phyloP scores from a whole-genome alignment of 768 basidiomycete genomes.

The Tricholoma sp. region DNA sequence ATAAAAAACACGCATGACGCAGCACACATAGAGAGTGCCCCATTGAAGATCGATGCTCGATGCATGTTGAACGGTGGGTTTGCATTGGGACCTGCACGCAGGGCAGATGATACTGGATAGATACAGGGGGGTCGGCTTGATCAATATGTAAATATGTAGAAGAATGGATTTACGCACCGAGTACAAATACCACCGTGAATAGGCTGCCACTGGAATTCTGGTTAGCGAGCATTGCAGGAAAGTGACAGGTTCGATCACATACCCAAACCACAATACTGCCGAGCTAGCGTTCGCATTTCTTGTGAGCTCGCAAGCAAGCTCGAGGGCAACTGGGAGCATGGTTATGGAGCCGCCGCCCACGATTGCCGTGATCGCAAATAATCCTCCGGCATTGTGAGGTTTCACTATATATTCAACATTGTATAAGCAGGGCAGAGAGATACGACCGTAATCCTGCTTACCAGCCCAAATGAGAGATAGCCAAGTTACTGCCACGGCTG shows the following conservation, averaged over 20 bases:
- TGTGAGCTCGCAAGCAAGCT: slow-evolving; percentile 76
- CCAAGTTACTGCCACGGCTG: slow-evolving; percentile 60
- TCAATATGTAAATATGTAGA: neutral
- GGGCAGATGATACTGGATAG: slow-evolving; percentile 52
- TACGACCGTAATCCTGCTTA: slow-evolving; percentile 24
- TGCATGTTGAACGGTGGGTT: slow-evolving; percentile 73
- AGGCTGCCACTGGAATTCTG: slow-evolving; percentile 52
- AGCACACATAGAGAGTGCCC: slow-evolving; percentile 37
- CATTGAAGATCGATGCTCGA: slow-evolving; percentile 62
- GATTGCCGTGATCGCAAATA: slow-evolving; percentile 65
- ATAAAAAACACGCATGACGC: slow-evolving; percentile 44
- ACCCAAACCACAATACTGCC: slow-evolving; percentile 74
- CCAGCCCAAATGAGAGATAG: slow-evolving; percentile 78
- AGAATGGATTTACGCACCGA: slow-evolving; percentile 36
- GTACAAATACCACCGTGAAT: slow-evolving; percentile 54
- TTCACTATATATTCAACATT: slow-evolving; percentile 37
- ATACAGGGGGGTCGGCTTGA: neutral
- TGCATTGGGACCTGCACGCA: slow-evolving; percentile 56
- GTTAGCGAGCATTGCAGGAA: neutral
- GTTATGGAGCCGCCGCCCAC: slow-evolving; percentile 63
- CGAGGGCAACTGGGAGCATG: slow-evolving; percentile 71
- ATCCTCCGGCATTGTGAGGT: slow-evolving; percentile 50
- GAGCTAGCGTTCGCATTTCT: slow-evolving; percentile 75
- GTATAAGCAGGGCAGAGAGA: neutral
- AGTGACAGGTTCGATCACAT: slow-evolving; percentile 19